Conservation (phyloP, 2,329 filamentous ascomycete genomes). For the Rugonectria rugulosa region DNA sequence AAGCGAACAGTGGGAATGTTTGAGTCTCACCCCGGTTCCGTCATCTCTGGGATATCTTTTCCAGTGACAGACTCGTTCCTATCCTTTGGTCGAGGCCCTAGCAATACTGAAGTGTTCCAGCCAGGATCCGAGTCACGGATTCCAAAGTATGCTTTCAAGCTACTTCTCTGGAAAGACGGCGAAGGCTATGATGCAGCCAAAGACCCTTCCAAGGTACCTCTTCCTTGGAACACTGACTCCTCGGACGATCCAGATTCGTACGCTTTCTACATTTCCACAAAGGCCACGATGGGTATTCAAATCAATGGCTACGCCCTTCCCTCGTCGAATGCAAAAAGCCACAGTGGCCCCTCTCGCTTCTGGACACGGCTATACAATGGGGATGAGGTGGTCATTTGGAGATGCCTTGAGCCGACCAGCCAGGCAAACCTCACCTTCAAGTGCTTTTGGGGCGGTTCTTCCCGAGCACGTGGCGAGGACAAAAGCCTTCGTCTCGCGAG, state of each 20-base stretch:
- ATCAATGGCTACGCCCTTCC: conserved; percentile 76
- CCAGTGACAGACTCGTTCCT: conserved; percentile 71
- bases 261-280: conserved; percentile 79
- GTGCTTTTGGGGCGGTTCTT: conserved; percentile 65
- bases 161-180: conserved; percentile 76
- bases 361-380: conserved; percentile 79
- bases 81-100: conserved; percentile 77
- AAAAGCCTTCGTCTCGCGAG: conserved; percentile 46
- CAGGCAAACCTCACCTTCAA: conserved; percentile 59
- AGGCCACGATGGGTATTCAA: conserved; percentile 76
- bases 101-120: conserved; percentile 73
- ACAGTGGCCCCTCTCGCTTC: conserved; percentile 60
- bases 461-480: conserved; percentile 46
- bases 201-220: conserved; percentile 63
- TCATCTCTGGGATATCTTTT: conserved; percentile 68
- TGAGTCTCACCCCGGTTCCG: conserved; percentile 70
- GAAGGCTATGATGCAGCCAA: conserved; percentile 68
- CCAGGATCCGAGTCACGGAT: conserved; percentile 72
- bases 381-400: conserved; percentile 79
- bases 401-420: conserved; percentile 50
- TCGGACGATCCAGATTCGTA: conserved; percentile 60
- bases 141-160: conserved; percentile 81
- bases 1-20: conserved; percentile 69
- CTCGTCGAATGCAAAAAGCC: conserved; percentile 62
- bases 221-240: conserved; percentile 47